phyloP scores from a whole-genome alignment of 257 asterid species.

The Salvia rosmarinus region DNA sequence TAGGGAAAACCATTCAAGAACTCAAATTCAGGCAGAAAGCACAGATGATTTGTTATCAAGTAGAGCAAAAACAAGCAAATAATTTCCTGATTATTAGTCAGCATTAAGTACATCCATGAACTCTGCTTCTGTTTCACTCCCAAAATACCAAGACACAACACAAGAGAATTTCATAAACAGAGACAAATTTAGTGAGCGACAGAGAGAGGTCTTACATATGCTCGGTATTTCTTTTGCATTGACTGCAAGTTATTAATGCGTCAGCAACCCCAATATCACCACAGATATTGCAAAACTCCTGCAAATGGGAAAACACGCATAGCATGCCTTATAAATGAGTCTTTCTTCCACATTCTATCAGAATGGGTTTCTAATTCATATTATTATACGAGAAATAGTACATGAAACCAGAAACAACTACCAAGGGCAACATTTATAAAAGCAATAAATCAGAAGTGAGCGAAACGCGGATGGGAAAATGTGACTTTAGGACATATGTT shows the following conservation, averaged over 20 bases:
- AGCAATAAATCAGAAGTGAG: slow-evolving; percentile 4
- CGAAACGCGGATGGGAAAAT: background rate
- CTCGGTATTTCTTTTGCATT: slow-evolving; percentile 52
- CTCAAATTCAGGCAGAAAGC: slow-evolving; percentile 25
- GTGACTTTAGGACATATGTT: background rate
- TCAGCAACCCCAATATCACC: slow-evolving; percentile 57
- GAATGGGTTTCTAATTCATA: background rate
- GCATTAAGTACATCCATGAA: background rate
- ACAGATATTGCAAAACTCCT: slow-evolving; percentile 67
- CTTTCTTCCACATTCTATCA: background rate
- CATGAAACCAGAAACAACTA: background rate
- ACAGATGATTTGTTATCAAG: slow-evolving; percentile 17
- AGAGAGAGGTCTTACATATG: slow-evolving; percentile 56
- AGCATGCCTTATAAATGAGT: slow-evolving; percentile 8
- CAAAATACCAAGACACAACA: background rate
- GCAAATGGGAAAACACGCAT: slow-evolving; percentile 39
- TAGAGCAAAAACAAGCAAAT: slow-evolving; percentile 19
- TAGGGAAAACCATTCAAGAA: slow-evolving; percentile 4
- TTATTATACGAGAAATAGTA: background rate
- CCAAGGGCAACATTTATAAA: background rate
- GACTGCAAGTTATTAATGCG: slow-evolving; percentile 48
- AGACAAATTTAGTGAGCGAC: background rate
- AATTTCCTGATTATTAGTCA: slow-evolving; percentile 1
- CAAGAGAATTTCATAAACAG: slow-evolving; percentile 9
- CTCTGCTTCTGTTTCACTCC: slow-evolving; percentile 5